These are phyloP conservation scores for Chlorociboria aeruginascens DNA, from an alignment of 495 filamentous ascomycete species.

Conservation along the genomic window DNA sequence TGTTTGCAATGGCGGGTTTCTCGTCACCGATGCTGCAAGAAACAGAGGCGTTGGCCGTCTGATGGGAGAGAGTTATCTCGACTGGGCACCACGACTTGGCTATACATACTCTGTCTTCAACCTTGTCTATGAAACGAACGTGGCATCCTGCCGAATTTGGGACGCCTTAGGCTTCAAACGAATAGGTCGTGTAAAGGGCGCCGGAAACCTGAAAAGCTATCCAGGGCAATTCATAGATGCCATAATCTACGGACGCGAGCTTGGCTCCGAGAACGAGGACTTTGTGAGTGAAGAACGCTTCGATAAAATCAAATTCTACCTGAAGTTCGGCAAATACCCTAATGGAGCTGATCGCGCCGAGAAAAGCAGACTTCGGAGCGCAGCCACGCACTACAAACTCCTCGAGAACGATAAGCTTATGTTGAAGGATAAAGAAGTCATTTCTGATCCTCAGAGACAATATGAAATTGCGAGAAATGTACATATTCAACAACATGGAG, in stretches of 20 bases:
- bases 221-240: slow-evolving; percentile 80
- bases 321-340: slow-evolving; percentile 90
- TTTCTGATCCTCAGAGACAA: slow-evolving; percentile 81
- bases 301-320: slow-evolving; percentile 95
- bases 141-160: slow-evolving; percentile 91
- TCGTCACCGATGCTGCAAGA: slow-evolving; percentile 81
- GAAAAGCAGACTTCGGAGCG: slow-evolving; percentile 84
- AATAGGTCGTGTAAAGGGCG: slow-evolving; percentile 82
- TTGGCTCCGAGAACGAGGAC: slow-evolving; percentile 68
- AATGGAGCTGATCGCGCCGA: slow-evolving; percentile 87
- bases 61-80: slow-evolving; percentile 89
- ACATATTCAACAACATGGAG: slow-evolving; percentile 68
- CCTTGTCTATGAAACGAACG: slow-evolving; percentile 94
- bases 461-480: slow-evolving; percentile 75
- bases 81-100: slow-evolving; percentile 89
- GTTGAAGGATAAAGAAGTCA: slow-evolving; percentile 96
- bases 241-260: slow-evolving; percentile 89
- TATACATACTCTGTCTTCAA: slow-evolving; percentile 98
- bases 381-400: slow-evolving; percentile 92
- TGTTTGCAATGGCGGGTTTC: slow-evolving; percentile 90
- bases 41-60: slow-evolving; percentile 83
- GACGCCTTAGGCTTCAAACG: slow-evolving; percentile 97
- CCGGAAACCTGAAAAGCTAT: slow-evolving; percentile 71
- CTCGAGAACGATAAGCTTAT: slow-evolving; percentile 70
- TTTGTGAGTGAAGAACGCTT: slow-evolving; percentile 93